Base-by-base conservation (phyloP, 371 early-diverging fungal species). In the Chytridiales sp. region DNA sequence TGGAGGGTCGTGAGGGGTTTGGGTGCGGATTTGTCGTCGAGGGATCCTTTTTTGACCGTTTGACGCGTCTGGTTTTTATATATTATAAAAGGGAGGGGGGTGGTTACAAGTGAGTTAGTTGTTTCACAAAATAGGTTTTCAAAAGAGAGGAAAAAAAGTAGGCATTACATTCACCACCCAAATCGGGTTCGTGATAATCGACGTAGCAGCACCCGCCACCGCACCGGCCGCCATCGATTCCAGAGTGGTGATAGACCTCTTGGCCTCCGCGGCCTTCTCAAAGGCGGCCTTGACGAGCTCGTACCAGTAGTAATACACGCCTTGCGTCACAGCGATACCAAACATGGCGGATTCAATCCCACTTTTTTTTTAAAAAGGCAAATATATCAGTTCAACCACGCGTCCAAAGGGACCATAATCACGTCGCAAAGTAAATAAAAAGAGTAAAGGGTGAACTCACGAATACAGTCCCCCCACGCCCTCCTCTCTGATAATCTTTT, bases 261-360 rank as follows among this genome's bases (percentile, higher is more conserved):
- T 74, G 2, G 68, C 72, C 11, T 58, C 69, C 13, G 64, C 56
- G 15, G 84, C 84, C 59, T 82, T 85, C 72, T 92, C 89, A 67
- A 94, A 89, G 21, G 78, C 73, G 1, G 85, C 75, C 79, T 94
- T 96, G 66, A 90, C 91, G 41, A 85, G 77, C 78, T 96, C 96
- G 62, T 94, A 96, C 73, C 90, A 94, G 77, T 92, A 94, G 77
- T 93, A 94, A 80, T 94, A 94, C 35, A 93, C 67, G 72, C 93
- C 93, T 70, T 97, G 95, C 47, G 97, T 97, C 39, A 96, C 70
- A 24, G 95, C 92, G 67, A 95, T 93, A 34, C 97, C 98, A 67
- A 95, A 92, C 54, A 97, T 72, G 36, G 96, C 98, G 24, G 95
- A 94, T 69, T 88, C 86, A 67, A 95, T 75, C n/a, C 98, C 98